Evolutionary conservation across 176 grass and related monocot species (phyloP).

Genomic region (Tillandsia leiboldiana): DNA sequence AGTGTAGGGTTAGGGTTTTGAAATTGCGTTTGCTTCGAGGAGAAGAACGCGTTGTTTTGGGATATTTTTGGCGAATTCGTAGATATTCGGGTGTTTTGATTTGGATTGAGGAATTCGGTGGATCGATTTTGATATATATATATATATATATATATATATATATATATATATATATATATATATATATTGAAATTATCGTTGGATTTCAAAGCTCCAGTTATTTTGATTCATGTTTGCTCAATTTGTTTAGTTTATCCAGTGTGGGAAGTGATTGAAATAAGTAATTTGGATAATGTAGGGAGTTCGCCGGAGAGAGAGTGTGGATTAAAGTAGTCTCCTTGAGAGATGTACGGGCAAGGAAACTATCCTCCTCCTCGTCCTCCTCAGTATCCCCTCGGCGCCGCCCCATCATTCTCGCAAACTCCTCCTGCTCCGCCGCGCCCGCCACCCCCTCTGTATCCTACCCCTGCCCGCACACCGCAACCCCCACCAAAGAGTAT

Average conservation of each 20-base stretch:
- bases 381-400: not conserved
- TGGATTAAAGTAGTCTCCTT: not conserved
- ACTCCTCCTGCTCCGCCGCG: not conserved
- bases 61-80: not conserved
- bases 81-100: not conserved
- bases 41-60: not conserved
- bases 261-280: not conserved
- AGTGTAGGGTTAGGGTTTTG: not conserved
- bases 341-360: slow-evolving; percentile 15
- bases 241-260: not conserved
- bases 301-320: not conserved
- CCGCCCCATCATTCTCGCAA: not conserved
- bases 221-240: not conserved
- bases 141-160: not conserved
- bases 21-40: not conserved
- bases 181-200: not conserved
- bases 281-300: slow-evolving; percentile 3
- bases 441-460: not conserved
- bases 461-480: not conserved
- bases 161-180: not conserved
- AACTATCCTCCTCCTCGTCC: slow-evolving; percentile 12
- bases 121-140: not conserved
- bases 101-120: not conserved
- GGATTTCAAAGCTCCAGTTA: not conserved
- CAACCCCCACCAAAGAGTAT: not conserved